A percentile compares a stretch with the other conserved stretches of the same genome.
These are phyloP conservation scores for Talaromyces albobiverticillius DNA, from an alignment of 2,329 filamentous ascomycete species.

Conservation along the genomic window DNA sequence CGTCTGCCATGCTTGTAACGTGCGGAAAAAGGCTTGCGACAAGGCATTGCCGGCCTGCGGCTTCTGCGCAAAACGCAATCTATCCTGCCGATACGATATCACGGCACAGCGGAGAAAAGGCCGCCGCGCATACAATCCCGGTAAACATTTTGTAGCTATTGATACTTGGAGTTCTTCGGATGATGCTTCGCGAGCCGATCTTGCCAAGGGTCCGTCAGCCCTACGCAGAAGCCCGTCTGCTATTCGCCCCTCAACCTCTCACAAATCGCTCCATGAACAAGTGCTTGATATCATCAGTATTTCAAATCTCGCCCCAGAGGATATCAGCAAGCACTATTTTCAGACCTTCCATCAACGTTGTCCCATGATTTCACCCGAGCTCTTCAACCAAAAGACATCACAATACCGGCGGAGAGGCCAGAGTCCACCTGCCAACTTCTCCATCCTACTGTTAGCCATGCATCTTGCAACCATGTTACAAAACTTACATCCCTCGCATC, in stretches of 20 bases:
- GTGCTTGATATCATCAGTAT: neutral
- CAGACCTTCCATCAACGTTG: constrained; percentile 6
- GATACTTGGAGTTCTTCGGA: neutral
- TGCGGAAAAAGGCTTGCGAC: constrained; percentile 12
- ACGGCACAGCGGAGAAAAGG: neutral
- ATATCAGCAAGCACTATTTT: constrained; percentile 9
- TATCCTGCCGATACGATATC: constrained; percentile 10
- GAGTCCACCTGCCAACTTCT: neutral
- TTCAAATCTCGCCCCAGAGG: neutral
- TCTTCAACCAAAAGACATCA: neutral
- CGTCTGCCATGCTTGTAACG: constrained; percentile 12
- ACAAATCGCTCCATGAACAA: constrained; percentile 4
- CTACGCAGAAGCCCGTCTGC: neutral
- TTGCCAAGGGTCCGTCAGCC: neutral
- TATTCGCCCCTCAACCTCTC: neutral
- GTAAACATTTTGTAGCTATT: constrained; percentile 9
- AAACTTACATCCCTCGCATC: neutral
- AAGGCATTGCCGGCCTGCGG: constrained; percentile 10
- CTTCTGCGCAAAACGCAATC: constrained; percentile 6
- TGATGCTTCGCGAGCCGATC: neutral
- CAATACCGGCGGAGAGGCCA: neutral
- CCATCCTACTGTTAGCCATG: constrained; percentile 9
- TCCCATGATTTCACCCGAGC: constrained; percentile 5
- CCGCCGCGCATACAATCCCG: constrained; percentile 12
- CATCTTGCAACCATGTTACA: constrained; percentile 5